Evolutionary conservation across 805 yeast species (phyloP), one percentile per base, ranked within the genome.

Genomic region (Starmerella apis): DNA sequence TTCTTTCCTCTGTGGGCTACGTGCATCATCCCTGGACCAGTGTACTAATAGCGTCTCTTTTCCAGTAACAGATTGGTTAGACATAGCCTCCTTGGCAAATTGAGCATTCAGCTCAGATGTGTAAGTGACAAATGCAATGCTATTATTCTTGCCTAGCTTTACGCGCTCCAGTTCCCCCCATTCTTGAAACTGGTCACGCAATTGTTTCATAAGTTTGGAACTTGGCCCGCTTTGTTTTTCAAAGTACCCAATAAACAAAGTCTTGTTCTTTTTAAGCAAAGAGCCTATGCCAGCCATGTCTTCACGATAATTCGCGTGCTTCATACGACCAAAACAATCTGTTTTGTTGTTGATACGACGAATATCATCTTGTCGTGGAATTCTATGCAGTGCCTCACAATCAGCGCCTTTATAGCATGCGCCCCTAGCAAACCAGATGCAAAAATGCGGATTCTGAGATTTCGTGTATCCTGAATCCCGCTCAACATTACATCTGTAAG

Each of bases 281-380:
- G 86, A 79, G 0, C 97, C 98, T 3, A 87, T 81, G 30, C 98
- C 98, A 25, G 83, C 79, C 96, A 87, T 87, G 65, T 90, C 97
- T 56, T 90, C 96, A 57, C 87, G 69, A 60, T 85, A 86, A 43
- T 79, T 83, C 1, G 83, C 71, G 55, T 82, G 82, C 64, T 83
- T 86, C 61, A 85, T 95, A 52, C 98, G 70, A 1, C 96, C 97
- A 71, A 90, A 90, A 61, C 96, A 88, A 66, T 90, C 98, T 23
- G 78, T 72, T 0, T 86, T 78, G 1, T 81, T 73, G 2, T 79
- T 73, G 42, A 71, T 71, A 33, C 70, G 25, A 10, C 23, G 27
- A 10, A n/a, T 65, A 60, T 88, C 96, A 0, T 71, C 75, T 3
- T 59, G 50, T 2, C 61, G 65, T 0, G 98, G 97, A 6, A 84